A percentile compares a stretch with the other conserved stretches of the same genome.
Evolutionary conservation across 75 land plant species (phyloP).

Genomic region (Pinus taeda): DNA sequence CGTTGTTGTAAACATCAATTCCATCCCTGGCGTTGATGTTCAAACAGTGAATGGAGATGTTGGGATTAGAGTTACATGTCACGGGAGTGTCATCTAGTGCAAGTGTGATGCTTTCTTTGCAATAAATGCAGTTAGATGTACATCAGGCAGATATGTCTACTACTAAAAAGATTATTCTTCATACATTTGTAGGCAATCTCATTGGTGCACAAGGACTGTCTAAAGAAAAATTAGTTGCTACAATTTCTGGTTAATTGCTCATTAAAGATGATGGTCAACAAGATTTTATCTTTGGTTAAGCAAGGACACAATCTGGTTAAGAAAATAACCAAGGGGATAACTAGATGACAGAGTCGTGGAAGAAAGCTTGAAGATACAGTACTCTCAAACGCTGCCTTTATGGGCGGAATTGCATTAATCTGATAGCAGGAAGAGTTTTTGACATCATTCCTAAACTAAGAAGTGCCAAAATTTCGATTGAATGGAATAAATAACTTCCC

Average conservation of each 20-base stretch:
- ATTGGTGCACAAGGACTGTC: constrained; percentile 31
- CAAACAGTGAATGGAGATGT: constrained; percentile 11
- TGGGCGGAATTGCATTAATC: no score
- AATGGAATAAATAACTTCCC: no score
- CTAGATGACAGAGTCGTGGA: no score
- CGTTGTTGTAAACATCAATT: neutral
- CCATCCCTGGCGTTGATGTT: constrained; percentile 35
- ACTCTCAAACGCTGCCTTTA: no score
- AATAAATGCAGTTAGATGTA: constrained; percentile 40
- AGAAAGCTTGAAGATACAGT: no score
- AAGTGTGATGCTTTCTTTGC: constrained; percentile 22
- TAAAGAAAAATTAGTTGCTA: constrained; percentile 42
- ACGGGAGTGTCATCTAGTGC: constrained; percentile 20
- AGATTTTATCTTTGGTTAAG: no score
- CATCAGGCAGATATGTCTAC: constrained; percentile 47
- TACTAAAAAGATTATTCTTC: constrained; percentile 36
- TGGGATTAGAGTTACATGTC: neutral
- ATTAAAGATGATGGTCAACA: no score
- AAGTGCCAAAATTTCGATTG: no score
- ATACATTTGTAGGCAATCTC: constrained; percentile 44
- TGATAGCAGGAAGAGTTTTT: no score
- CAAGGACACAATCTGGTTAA: no score
- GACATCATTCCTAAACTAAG: no score
- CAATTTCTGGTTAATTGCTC: constrained; percentile 10
- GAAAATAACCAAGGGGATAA: no score